Percentiles rank a stretch among this genome's conserved stretches.
These are phyloP conservation scores for Dryas octopetala DNA, from an alignment of 306 rosid species.

Conservation along the genomic window DNA sequence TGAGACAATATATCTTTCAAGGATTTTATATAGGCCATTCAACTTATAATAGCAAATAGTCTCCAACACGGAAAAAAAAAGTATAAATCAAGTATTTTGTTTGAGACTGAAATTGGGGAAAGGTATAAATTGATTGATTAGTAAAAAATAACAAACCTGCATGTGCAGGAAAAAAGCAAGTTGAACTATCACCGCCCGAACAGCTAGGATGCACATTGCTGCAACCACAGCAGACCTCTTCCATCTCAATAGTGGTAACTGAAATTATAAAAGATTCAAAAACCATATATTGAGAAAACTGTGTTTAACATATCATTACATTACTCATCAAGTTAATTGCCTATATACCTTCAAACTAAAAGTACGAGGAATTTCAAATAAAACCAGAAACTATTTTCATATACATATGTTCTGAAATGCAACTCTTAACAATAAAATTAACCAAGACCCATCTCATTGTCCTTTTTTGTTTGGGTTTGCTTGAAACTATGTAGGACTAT, in stretches of 20 bases:
- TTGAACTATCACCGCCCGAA: conserved; percentile 95
- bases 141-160: conserved; percentile 52
- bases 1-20: background rate
- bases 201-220: conserved; percentile 91
- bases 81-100: background rate
- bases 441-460: background rate
- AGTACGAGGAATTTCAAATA: background rate
- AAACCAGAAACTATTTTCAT: background rate
- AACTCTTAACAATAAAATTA: background rate
- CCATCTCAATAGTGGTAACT: conserved; percentile 94
- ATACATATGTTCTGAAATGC: background rate
- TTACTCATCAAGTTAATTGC: background rate
- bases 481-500: background rate
- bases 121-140: background rate
- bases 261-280: conserved; percentile 19
- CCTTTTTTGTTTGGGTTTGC: background rate
- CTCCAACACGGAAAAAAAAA: background rate
- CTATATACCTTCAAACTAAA: background rate
- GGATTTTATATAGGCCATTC: background rate
- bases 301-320: background rate
- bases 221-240: conserved; percentile 90
- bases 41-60: background rate
- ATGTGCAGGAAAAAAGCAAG: conserved; percentile 95
- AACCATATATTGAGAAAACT: conserved; percentile 9
- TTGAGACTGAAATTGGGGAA: background rate